Evolutionary conservation across 2,329 filamentous ascomycete genomes (phyloP).

Genomic region (Knufia fluminis): DNA sequence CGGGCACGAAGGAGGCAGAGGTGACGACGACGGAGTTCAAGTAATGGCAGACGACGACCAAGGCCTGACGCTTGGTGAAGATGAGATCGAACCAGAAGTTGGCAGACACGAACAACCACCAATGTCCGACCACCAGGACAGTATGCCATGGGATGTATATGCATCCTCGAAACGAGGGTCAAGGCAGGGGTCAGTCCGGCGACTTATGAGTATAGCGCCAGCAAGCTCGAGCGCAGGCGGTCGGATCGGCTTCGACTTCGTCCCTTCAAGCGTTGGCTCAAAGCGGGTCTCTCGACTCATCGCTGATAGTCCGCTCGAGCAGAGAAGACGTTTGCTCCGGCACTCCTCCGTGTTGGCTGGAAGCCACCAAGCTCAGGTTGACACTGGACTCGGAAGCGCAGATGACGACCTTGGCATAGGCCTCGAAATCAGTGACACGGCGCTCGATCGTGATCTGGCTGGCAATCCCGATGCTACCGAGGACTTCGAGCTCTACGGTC

Average conservation of each 20-base stretch:
- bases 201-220: slow-evolving; percentile 28
- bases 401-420: slow-evolving; percentile 9
- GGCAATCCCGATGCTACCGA: slow-evolving; percentile 16
- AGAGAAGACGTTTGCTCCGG: slow-evolving; percentile 11
- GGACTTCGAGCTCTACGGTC: slow-evolving; percentile 38
- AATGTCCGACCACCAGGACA: slow-evolving; percentile 57
- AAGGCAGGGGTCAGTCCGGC: slow-evolving; percentile 33
- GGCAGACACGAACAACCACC: slow-evolving; percentile 58
- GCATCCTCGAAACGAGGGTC: slow-evolving; percentile 48
- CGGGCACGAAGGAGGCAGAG: slow-evolving; percentile 12
- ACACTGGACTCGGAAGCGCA: slow-evolving; percentile 1
- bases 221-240: slow-evolving; percentile 29
- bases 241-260: slow-evolving; percentile 19
- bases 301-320: slow-evolving; percentile 52
- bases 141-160: slow-evolving; percentile 61
- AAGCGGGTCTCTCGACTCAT: slow-evolving; percentile 44
- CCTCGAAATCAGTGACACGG: slow-evolving; percentile 22
- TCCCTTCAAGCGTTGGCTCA: slow-evolving; percentile 24
- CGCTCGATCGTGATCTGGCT: slow-evolving; percentile 29
- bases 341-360: not conserved
- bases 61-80: slow-evolving; percentile 18
- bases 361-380: not conserved
- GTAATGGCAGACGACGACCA: slow-evolving; percentile 33
- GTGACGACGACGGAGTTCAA: slow-evolving; percentile 27
- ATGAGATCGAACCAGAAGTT: slow-evolving; percentile 48